phyloP scores from a whole-genome alignment of 495 filamentous ascomycete genomes.

The Rhizodiscina lignyota region DNA sequence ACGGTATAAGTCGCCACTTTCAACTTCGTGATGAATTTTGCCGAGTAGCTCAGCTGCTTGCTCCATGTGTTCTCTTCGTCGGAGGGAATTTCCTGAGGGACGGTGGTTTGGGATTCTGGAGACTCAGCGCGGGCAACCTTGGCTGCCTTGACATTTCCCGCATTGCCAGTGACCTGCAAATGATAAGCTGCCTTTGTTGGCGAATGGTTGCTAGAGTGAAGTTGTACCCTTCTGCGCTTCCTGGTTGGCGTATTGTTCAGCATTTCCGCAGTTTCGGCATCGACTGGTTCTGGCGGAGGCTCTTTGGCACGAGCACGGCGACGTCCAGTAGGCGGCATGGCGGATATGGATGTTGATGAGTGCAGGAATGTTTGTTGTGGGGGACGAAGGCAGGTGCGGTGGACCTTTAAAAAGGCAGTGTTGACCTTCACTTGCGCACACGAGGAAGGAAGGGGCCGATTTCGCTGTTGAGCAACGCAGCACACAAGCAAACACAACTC shows the following conservation, averaged over 20 bases:
- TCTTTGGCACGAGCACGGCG: neutral
- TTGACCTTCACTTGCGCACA: neutral
- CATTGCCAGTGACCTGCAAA: neutral
- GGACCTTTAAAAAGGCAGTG: no score
- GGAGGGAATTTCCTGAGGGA: conserved; percentile 7
- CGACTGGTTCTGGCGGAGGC: neutral
- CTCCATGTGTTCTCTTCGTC: conserved; percentile 37
- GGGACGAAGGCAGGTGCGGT: no score
- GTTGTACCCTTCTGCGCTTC: neutral
- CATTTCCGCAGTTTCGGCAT: neutral
- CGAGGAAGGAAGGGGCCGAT: neutral
- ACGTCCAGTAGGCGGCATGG: neutral
- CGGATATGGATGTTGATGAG: neutral
- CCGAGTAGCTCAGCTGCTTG: conserved; percentile 48
- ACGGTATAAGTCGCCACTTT: conserved; percentile 38
- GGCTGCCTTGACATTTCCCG: neutral
- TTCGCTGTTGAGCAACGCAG: neutral
- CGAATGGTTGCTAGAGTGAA: neutral
- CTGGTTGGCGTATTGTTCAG: neutral
- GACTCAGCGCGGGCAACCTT: neutral
- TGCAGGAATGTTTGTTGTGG: neutral
- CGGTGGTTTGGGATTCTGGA: neutral
- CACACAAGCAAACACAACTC: neutral
- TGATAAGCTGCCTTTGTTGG: neutral
- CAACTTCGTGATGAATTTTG: conserved; percentile 54